Evolutionary conservation across 192 early-diverging fungal species (phyloP).

Genomic region (Geranomyces variabilis): DNA sequence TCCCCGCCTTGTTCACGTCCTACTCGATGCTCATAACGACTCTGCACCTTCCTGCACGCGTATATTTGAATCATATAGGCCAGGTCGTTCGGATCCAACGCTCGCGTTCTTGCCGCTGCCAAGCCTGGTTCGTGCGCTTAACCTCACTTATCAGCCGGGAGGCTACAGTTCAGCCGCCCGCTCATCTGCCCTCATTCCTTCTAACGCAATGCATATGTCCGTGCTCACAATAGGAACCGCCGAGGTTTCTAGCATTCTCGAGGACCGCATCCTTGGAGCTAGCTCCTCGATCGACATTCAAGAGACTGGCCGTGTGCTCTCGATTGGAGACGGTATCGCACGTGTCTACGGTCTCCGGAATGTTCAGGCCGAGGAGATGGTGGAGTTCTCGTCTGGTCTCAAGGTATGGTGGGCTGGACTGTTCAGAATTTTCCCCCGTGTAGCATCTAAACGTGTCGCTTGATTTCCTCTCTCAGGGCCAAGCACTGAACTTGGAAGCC

Average conservation of each 20-base stretch:
- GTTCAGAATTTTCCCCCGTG: neutral
- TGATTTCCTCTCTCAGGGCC: no score
- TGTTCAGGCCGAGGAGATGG: slow-evolving; percentile 99
- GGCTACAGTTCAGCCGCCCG: neutral
- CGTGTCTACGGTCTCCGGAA: slow-evolving; percentile 99
- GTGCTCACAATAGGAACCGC: slow-evolving; percentile 58
- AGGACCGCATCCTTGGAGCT: slow-evolving; percentile 93
- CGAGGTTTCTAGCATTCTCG: slow-evolving; percentile 97
- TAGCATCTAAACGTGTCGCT: no score
- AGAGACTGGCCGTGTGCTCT: slow-evolving; percentile 98
- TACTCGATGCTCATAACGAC: no score
- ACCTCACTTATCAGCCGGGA: no score
- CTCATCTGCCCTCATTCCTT: neutral
- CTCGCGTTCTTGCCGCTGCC: slow-evolving; percentile 12
- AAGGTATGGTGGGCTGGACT: slow-evolving; percentile 60
- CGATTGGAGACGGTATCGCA: slow-evolving; percentile 99
- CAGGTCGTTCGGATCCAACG: slow-evolving; percentile 12
- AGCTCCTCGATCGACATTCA: slow-evolving; percentile 84
- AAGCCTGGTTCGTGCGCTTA: slow-evolving; percentile 15
- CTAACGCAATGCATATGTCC: neutral
- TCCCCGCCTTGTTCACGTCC: no score
- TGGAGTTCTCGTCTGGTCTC: slow-evolving; percentile 99
- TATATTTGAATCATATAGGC: neutral
- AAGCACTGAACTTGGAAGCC: slow-evolving; percentile 99
- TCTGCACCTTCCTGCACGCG: no score